Conservation (phyloP, 345 rosid genomes). For the Gossypium longicalyx region DNA sequence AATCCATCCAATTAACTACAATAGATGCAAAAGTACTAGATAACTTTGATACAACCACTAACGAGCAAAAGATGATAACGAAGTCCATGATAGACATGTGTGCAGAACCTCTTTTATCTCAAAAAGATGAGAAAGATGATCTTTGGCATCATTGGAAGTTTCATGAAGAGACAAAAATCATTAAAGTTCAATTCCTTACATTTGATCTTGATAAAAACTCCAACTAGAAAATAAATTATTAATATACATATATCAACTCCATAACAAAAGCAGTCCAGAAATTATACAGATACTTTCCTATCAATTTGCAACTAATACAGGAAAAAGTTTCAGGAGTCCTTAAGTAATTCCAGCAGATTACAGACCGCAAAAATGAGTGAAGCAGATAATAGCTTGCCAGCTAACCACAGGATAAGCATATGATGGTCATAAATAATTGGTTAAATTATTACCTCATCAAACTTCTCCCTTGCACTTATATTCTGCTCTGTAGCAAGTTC, state of each 20-base stretch:
- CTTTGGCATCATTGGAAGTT: background rate
- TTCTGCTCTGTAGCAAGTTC: slow-evolving; percentile 55
- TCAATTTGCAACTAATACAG: background rate
- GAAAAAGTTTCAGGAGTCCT: background rate
- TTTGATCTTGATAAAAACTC: background rate
- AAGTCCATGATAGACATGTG: background rate
- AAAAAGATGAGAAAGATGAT: background rate
- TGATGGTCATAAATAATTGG: slow-evolving; percentile 4
- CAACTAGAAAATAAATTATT: background rate
- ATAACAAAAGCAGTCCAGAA: background rate
- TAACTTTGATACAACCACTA: background rate
- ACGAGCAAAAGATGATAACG: background rate
- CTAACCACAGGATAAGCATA: background rate
- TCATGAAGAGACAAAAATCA: slow-evolving; percentile 3
- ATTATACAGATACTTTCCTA: background rate
- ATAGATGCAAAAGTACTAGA: background rate
- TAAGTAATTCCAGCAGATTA: slow-evolving; percentile 3
- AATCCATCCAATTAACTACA: background rate
- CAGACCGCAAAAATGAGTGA: background rate
- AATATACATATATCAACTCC: background rate
- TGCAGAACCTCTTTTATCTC: background rate
- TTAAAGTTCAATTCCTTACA: background rate
- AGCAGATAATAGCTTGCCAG: background rate
- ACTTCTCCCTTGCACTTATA: slow-evolving; percentile 46
- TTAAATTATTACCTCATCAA: slow-evolving; percentile 58